Evolutionary conservation across 257 asterid species (phyloP).

Genomic region (Nicotiana attenuata): DNA sequence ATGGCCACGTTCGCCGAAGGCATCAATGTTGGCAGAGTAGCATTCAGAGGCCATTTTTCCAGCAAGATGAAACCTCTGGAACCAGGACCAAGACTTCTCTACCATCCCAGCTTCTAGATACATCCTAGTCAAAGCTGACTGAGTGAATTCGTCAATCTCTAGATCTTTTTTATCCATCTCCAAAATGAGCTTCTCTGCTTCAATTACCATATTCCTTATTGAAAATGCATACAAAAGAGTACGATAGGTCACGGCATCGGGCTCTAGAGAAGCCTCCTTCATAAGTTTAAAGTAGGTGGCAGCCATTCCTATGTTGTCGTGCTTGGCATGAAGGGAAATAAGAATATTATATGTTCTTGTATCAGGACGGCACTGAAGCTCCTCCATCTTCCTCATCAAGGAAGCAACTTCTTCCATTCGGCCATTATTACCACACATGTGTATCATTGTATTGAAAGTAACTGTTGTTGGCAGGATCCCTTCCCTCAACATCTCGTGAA

Average conservation of each 20-base stretch:
- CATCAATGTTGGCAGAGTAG: conserved; percentile 88
- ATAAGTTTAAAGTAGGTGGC: conserved; percentile 59
- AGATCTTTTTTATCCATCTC: conserved; percentile 77
- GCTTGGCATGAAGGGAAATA: conserved; percentile 74
- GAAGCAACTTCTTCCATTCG: conserved; percentile 57
- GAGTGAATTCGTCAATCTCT: conserved; percentile 79
- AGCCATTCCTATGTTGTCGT: conserved; percentile 56
- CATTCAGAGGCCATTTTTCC: conserved; percentile 83
- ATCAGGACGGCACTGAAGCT: conserved; percentile 61
- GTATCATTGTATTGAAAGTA: conserved; percentile 91
- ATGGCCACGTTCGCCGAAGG: conserved; percentile 79
- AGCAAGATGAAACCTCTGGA: conserved; percentile 61
- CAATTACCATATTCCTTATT: conserved; percentile 68
- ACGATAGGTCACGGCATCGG: conserved; percentile 82
- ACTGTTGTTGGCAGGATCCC: conserved; percentile 68
- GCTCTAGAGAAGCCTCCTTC: conserved; percentile 72
- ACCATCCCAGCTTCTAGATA: conserved; percentile 73
- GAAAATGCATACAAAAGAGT: conserved; percentile 86
- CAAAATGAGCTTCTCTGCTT: conserved; percentile 61
- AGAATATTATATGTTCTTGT: conserved; percentile 83
- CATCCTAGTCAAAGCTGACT: conserved; percentile 89
- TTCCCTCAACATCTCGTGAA: conserved; percentile 60
- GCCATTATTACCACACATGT: conserved; percentile 77
- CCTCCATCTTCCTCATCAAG: conserved; percentile 65
- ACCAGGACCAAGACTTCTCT: conserved; percentile 69